Evolutionary conservation across 306 rosid genomes (phyloP).

Genomic region (Potentilla sterilis): DNA sequence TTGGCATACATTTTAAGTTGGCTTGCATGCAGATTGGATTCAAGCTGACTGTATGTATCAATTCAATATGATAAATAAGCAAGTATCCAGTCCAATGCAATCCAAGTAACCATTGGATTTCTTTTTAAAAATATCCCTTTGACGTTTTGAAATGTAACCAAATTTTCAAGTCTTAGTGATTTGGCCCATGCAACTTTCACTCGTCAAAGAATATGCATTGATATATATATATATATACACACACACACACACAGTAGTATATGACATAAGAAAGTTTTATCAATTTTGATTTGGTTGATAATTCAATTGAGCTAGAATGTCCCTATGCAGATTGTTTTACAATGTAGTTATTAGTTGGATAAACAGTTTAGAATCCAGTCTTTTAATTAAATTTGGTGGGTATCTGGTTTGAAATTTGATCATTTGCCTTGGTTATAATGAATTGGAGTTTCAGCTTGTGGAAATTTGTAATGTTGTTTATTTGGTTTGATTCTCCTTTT

Average conservation of each 20-base stretch:
- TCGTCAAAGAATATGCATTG: background rate
- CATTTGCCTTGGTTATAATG: background rate
- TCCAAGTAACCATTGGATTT: background rate
- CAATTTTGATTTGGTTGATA: background rate
- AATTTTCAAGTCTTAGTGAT: background rate
- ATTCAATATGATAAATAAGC: background rate
- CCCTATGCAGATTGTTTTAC: background rate
- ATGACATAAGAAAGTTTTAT: background rate
- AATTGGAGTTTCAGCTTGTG: background rate
- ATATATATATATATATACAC: background rate
- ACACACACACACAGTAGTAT: no score
- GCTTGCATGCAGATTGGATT: background rate
- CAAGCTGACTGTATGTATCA: background rate
- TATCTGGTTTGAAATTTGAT: background rate
- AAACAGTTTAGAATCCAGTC: background rate
- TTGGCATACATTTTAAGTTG: background rate
- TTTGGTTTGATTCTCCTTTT: background rate
- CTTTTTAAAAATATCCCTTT: background rate
- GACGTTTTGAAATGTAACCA: background rate
- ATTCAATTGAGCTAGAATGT: background rate
- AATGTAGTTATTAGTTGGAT: no score
- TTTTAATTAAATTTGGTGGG: background rate
- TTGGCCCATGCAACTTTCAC: background rate
- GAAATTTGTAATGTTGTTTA: background rate
- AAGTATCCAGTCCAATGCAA: background rate